Evolutionary conservation across 352 stramenopile species (phyloP), one percentile per base, ranked within the genome.

Genomic region (Pythium biforme): DNA sequence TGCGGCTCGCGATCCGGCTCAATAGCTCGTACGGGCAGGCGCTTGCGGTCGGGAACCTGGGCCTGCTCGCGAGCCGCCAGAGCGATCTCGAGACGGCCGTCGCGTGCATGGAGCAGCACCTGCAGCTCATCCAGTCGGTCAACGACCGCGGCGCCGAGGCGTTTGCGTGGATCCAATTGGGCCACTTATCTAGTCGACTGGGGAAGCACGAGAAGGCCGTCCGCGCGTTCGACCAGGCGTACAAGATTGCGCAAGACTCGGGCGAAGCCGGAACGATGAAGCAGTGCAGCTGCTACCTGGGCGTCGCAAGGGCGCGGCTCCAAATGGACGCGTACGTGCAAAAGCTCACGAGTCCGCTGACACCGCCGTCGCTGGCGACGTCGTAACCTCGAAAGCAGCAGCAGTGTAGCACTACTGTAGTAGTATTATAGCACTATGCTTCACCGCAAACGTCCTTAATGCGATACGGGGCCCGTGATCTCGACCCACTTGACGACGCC

Each of bases 61-160:
- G 89, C 0, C 72, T 95, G 14, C 63, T 97, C 17, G 89, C 87
- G 12, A 90, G 86, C 49, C 75, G 86, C n/a, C 87, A 96, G 59
- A 83, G 82, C 31, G 89, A 96, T 53, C 31, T 85, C 17, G 72
- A 88, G 11, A 96, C 87, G 5, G 87, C 88, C 0, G 64, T 75
- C 10, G 84, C 88, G 8, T 97, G 88, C 59, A 86, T 97, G 69
- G 89, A 97, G 55, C 89, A 96, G 72, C 87, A 96, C 62, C 59
- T 97, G 11, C 88, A 97, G 68, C 80, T 96, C 12, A 86, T 94
- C 22, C 87, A 96, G 69, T 88, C 81, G 27, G 79, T 96, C 19
- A 82, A 81, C 34, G 87, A 96, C 64, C 76, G 72, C 11, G 66
- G 81, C 15, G 85, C 76, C 0, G 88, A 97, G 63, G 79, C 83